phyloP scores from a whole-genome alignment of 2,329 filamentous ascomycete genomes.

The Hypoxylon sp. region DNA sequence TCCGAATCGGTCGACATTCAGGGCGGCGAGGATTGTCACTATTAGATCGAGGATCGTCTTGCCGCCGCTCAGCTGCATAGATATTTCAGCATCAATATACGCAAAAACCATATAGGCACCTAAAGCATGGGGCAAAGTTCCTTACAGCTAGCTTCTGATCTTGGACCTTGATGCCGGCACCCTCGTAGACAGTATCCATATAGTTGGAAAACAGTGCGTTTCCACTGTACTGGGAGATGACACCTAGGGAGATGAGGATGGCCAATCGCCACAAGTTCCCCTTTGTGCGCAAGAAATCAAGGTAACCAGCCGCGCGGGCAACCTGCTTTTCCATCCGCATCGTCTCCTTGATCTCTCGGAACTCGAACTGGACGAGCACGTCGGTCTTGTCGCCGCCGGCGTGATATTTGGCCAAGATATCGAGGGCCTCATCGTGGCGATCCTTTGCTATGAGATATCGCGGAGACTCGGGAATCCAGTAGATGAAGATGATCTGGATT shows the following conservation, averaged over 20 bases:
- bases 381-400: constrained; percentile 72
- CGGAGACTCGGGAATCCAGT: constrained; percentile 77
- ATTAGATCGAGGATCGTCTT: constrained; percentile 72
- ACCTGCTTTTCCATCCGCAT: constrained; percentile 70
- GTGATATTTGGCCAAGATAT: constrained; percentile 74
- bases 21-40: constrained; percentile 68
- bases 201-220: constrained; percentile 79
- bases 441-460: constrained; percentile 76
- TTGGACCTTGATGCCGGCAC: constrained; percentile 71
- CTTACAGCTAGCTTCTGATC: constrained; percentile 69
- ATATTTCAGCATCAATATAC: constrained; percentile 12
- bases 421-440: constrained; percentile 72
- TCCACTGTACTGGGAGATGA: constrained; percentile 78
- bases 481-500: constrained; percentile 76
- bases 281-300: constrained; percentile 73
- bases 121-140: background rate
- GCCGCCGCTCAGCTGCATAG: constrained; percentile 63
- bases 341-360: constrained; percentile 75
- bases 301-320: constrained; percentile 66
- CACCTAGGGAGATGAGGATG: constrained; percentile 73
- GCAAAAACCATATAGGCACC: background rate
- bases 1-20: constrained; percentile 66
- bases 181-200: constrained; percentile 72
- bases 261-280: constrained; percentile 76
- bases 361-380: constrained; percentile 75